Evolutionary conservation across 257 asterid species (phyloP).

Genomic region (Lantana camara): DNA sequence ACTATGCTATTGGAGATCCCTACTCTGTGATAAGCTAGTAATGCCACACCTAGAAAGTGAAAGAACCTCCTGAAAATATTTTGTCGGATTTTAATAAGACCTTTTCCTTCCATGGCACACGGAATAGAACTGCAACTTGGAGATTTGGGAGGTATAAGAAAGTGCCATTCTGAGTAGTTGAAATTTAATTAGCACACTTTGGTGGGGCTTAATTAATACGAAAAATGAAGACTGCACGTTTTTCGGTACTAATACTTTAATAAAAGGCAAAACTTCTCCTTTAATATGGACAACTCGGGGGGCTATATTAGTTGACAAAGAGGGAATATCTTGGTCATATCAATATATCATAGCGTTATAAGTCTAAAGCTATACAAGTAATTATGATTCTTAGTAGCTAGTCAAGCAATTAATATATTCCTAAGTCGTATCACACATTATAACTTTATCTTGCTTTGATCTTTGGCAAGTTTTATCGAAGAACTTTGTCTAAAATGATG

Average conservation of each 20-base stretch:
- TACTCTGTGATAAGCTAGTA: neutral
- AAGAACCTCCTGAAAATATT: constrained; percentile 15
- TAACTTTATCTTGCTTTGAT: constrained; percentile 11
- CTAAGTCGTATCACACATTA: neutral
- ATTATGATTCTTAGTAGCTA: neutral
- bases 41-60: constrained; percentile 23
- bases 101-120: neutral
- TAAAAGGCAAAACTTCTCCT: neutral
- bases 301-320: constrained; percentile 3
- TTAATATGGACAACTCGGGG: constrained; percentile 8
- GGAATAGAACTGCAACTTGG: neutral
- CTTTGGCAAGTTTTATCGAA: neutral
- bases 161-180: neutral
- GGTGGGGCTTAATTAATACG: neutral
- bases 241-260: constrained; percentile 4
- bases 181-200: neutral
- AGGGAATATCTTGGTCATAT: neutral
- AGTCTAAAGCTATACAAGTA: neutral
- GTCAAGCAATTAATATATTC: no score
- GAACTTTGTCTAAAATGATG: constrained; percentile 7
- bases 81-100: neutral
- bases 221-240: constrained; percentile 2
- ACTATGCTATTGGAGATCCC: neutral
- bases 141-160: neutral
- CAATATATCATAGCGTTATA: no score